Evolutionary conservation across 257 asterid species (phyloP), one percentile per base, ranked within the genome.

Genomic region (Solanum tarijense): DNA sequence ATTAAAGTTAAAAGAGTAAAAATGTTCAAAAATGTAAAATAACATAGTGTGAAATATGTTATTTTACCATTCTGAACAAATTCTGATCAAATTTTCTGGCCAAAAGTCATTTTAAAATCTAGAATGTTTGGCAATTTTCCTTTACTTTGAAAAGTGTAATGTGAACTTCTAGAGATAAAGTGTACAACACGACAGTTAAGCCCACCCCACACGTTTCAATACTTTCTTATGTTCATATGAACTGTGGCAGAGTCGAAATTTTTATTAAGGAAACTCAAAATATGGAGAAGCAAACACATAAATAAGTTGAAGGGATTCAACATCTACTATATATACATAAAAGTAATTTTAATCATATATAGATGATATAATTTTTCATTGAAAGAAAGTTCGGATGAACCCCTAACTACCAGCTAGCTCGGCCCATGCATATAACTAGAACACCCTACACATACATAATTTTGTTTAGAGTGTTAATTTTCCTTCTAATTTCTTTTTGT

Each of bases 121-220:
- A 85, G 87, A 89, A 58, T 66, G 34, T 18, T 35, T 46, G 88
- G 89, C 60, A 5, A 21, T 82, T 83, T 38, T n/a, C 83, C 34
- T 78, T 72, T 34, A 83, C 9, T 84, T 87, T 66, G 69, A 23
- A 9, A 85, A 29, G 18, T 68, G 41, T 21, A 35, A 74, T 69
- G 32, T 36, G 82, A 86, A 73, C 78, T 86, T 89, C 91, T 88
- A 58, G 90, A 89, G n/a, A 3, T 12, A 38, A 25, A 23, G 29
- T 23, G 83, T 38, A 23, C 3, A 38, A 38, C 16, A 75, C 83
- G 58, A 75, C 7, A 36, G 21, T 23, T 21, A 38, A 38, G 3
- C 11, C 32, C 58, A 16, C 5, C 34, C 83, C 83, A 38, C 20
- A 74, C 21, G 52, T 36, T 74, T 36, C 55, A 7, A 65, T 6